Conservation (phyloP, 306 rosid species). For the Mucuna pruriens region DNA sequence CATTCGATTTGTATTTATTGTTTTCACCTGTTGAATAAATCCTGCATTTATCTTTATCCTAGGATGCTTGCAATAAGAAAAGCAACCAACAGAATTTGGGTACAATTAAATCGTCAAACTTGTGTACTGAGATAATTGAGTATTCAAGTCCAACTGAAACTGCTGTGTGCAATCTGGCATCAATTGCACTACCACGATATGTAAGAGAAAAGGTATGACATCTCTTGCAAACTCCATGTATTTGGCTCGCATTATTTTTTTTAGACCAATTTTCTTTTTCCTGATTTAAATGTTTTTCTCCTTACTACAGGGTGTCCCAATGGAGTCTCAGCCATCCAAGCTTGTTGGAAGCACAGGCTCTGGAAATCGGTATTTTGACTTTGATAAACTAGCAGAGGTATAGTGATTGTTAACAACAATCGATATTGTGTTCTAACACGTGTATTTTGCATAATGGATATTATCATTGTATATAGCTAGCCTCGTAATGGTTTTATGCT, state of each 20-base stretch:
- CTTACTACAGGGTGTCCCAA: slow-evolving; percentile 60
- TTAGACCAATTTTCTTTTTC: slow-evolving; percentile 4
- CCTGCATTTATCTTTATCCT: neutral
- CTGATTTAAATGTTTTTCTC: slow-evolving; percentile 26
- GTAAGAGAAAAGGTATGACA: slow-evolving; percentile 85
- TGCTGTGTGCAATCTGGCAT: slow-evolving; percentile 96
- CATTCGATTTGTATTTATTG: neutral
- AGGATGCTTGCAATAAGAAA: slow-evolving; percentile 93
- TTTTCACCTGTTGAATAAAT: neutral
- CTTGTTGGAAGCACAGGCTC: slow-evolving; percentile 88
- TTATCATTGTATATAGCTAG: neutral
- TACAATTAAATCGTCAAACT: slow-evolving; percentile 87
- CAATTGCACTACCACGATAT: slow-evolving; percentile 91
- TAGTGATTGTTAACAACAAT: neutral
- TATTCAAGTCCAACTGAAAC: slow-evolving; percentile 93
- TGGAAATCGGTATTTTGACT: slow-evolving; percentile 81
- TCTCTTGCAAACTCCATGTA: neutral
- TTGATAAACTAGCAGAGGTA: slow-evolving; percentile 87
- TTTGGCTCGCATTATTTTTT: slow-evolving; percentile 2
- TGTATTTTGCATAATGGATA: neutral
- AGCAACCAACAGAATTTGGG: slow-evolving; percentile 97
- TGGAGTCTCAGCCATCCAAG: slow-evolving; percentile 89
- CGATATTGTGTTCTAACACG: neutral
- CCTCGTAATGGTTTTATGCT: neutral
- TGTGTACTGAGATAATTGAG: slow-evolving; percentile 93